Evolutionary conservation across 768 basidiomycete species (phyloP), one percentile per base, ranked within the genome.

Genomic region (Calocera cornea): DNA sequence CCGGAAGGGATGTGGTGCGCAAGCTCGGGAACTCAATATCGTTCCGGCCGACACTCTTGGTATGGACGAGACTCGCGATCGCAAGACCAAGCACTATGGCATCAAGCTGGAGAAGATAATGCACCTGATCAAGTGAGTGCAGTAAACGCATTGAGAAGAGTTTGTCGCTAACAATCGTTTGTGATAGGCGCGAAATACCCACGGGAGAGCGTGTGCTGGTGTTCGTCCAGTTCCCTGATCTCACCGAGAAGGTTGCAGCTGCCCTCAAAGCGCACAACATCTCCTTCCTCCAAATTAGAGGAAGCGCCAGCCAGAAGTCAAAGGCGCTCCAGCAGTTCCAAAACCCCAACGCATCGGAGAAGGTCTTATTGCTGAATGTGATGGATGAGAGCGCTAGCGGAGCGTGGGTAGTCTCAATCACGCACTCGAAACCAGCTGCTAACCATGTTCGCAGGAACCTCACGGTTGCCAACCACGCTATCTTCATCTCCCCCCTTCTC

Each of bases 351-450:
- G 79, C 83, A 67, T 89, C 90, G 71, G 70, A 72, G 54, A 84
- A 87, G 34, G 92, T 94, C 17, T 80, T 97, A 54, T 80, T 97
- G 66, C 79, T 97, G 69, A 92, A 92, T 72, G 89, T 95, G 70
- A 93, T 90, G 85, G 92, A 95, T 76, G 92, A 95, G 77, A 93
- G 90, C 69, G 90, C 92, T n/a, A 90, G 90, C 68, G 92, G 92
- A 49, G 89, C 90, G 71, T 72, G 40, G 60, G 72, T 70, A n/a
- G 29, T 33, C 10, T 40, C 44, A 12, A 19, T 64, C 17, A 22
- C 8, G 17, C 3, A 47, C 27, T 0, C 31, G 29, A 24, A 31
- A 12, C 38, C 34, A 16, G 27, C 24, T 27, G 41, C 34, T 33
- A 34, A 38, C 65, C 69, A 41, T 64, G 29, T 17, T 36, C 54